Evolutionary conservation across 352 stramenopile genomes (phyloP), one percentile per base, ranked within the genome.

Genomic region (Phytophthora multivora): DNA sequence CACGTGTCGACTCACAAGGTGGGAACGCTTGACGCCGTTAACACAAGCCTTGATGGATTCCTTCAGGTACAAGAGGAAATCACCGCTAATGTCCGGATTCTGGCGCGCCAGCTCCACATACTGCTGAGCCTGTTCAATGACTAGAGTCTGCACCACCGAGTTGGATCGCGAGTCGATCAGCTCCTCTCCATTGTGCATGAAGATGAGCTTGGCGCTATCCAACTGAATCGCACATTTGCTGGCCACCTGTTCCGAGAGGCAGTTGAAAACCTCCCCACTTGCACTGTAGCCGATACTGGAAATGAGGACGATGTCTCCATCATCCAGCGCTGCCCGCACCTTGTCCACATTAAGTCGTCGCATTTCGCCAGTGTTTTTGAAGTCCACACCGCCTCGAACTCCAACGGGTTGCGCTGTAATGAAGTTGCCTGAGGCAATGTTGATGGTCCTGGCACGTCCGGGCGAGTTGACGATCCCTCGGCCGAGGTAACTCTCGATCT

Each of bases 371-470:
- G 60, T 97, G 88, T 86, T 89, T 59, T 93, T 92, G 47, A 92
- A 97, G 70, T 97, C 89, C 15, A 97, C 85, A 13, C 89, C 89
- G 25, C 83, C 86, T 16, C 86, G 81, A 1, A 97, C 89, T 12
- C 91, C 91, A 2, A 97, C 83, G 6, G 83, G 88, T 70, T 96
- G 89, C 4, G 96, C 96, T 9, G 92, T 97, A 75, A 98, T 98
- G 74, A 98, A 99, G 69, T 99, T 99, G 10, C 97, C 97, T 3
- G 90, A 97, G 4, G 97, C 86, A 39, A 99, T 95, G 68, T 97
- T 98, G 60, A 97, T 92, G 6, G 80, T 74, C 5, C 79, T 62
- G 1, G 77, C 71, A 18, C 81, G 75, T 38, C 87, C 86, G 0
- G 86, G 85, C 9, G 78, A 82, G 68, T 97, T 97, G 39, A 91